These are phyloP conservation scores for Pythium insidiosum DNA, from an alignment of 352 stramenopile species.

Conservation along the genomic window DNA sequence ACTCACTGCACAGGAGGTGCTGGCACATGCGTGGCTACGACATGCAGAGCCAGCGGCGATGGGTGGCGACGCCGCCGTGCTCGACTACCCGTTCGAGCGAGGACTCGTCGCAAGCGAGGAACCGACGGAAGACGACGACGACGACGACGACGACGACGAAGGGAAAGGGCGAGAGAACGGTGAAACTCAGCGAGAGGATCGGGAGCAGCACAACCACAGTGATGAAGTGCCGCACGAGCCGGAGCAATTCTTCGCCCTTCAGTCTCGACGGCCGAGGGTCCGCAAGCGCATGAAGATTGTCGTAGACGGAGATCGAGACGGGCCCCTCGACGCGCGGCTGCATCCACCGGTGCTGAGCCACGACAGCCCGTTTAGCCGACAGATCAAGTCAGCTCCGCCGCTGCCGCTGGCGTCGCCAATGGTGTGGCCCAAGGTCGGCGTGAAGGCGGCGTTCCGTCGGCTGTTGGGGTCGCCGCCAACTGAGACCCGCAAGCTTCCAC, in stretches of 20 bases:
- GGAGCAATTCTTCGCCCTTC: no score
- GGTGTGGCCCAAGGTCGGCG: constrained; percentile 6
- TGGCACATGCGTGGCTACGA: constrained; percentile 31
- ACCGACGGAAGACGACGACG: constrained; percentile 1
- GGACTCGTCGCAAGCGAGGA: no score
- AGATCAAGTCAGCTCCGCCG: background rate
- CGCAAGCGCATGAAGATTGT: constrained; percentile 20
- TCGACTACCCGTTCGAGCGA: no score
- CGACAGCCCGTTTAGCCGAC: background rate
- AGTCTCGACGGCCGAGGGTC: background rate
- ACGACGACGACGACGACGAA: background rate
- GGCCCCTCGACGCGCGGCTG: background rate
- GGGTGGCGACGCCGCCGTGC: no score
- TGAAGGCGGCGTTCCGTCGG: background rate
- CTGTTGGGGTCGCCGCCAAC: no score
- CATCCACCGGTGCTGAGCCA: constrained; percentile 1
- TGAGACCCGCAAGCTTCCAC: no score
- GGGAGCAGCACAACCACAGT: no score
- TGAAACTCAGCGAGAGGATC: constrained; percentile 11
- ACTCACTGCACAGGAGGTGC: constrained; percentile 26
- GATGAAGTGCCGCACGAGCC: background rate
- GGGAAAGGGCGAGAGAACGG: no score
- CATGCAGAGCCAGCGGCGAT: no score
- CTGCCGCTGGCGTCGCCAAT: constrained; percentile 6
- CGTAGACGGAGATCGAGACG: background rate